Evolutionary conservation across 441 rosid genomes (phyloP).

Genomic region (Rhodomyrtus psidioides): DNA sequence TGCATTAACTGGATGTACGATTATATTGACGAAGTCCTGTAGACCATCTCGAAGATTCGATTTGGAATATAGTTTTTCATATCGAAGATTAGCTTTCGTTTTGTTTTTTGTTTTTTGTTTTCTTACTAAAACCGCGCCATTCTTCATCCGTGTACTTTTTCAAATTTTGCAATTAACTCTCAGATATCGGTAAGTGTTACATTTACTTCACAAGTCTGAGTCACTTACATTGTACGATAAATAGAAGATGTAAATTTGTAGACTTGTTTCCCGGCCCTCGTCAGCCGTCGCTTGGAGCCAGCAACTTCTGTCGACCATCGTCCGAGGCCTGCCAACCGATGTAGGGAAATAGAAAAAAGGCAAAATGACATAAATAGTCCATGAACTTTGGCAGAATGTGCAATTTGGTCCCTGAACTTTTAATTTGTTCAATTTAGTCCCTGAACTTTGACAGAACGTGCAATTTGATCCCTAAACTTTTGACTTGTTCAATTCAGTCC

Average conservation of each 20-base stretch:
- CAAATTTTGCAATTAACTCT: not conserved
- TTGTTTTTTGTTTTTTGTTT: not conserved
- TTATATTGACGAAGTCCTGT: not conserved
- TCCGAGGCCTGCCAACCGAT: fast-evolving
- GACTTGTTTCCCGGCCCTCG: not conserved
- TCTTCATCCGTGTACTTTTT: not conserved
- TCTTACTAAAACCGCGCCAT: not conserved
- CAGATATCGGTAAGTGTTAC: not conserved
- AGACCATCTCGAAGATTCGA: not conserved
- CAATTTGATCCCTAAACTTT: no score
- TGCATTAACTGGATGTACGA: not conserved
- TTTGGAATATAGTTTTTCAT: not conserved
- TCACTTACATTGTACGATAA: not conserved
- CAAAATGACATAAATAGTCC: no score
- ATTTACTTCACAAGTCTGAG: not conserved
- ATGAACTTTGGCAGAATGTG: no score
- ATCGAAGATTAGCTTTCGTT: not conserved
- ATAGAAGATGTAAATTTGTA: not conserved
- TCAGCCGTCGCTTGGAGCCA: fast-evolving
- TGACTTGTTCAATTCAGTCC: no score
- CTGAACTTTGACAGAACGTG: no score
- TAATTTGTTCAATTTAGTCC: no score
- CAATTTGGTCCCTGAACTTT: no score
- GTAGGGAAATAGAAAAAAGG: not conserved
- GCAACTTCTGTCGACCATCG: not conserved